phyloP scores from a whole-genome alignment of 116 monocot species.

The Papilionanthe hybrid region DNA sequence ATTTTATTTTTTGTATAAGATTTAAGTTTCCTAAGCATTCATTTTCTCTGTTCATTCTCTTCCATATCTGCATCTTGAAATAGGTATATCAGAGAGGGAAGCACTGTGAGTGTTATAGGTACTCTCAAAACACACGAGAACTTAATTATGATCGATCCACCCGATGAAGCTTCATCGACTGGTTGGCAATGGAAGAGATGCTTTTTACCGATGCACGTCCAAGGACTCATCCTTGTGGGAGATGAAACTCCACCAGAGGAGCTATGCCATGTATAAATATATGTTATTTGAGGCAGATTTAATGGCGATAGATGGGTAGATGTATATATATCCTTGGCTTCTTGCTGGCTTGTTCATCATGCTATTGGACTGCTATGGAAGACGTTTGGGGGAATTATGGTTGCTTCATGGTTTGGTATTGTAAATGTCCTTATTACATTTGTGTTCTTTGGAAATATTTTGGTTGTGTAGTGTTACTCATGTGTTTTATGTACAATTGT shows the following conservation, averaged over 20 bases:
- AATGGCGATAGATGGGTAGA: background rate
- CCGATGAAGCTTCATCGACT: slow-evolving; percentile 17
- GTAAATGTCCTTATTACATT: too few relatives aligned
- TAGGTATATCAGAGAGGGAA: slow-evolving; percentile 44
- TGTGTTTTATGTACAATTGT: too few relatives aligned
- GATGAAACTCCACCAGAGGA: slow-evolving; percentile 21
- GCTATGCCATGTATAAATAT: slow-evolving; percentile 26
- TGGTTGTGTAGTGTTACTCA: too few relatives aligned
- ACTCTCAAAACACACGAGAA: slow-evolving; percentile 30
- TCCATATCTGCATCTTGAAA: background rate
- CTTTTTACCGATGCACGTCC: slow-evolving; percentile 33
- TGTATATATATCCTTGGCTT: background rate
- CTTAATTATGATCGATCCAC: slow-evolving; percentile 35
- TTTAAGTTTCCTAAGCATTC: too few relatives aligned
- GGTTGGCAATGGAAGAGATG: slow-evolving; percentile 42
- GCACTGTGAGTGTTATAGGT: slow-evolving; percentile 39
- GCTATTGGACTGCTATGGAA: too few relatives aligned
- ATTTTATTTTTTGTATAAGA: too few relatives aligned
- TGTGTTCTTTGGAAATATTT: too few relatives aligned
- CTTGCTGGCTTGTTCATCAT: too few relatives aligned
- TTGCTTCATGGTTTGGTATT: too few relatives aligned
- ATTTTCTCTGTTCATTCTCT: too few relatives aligned
- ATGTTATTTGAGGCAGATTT: background rate
- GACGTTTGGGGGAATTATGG: too few relatives aligned
- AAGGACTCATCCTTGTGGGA: slow-evolving; percentile 39